Evolutionary conservation across 768 basidiomycete genomes (phyloP), one percentile per base, ranked within the genome.

Genomic region (Leucosporidium scottii): DNA sequence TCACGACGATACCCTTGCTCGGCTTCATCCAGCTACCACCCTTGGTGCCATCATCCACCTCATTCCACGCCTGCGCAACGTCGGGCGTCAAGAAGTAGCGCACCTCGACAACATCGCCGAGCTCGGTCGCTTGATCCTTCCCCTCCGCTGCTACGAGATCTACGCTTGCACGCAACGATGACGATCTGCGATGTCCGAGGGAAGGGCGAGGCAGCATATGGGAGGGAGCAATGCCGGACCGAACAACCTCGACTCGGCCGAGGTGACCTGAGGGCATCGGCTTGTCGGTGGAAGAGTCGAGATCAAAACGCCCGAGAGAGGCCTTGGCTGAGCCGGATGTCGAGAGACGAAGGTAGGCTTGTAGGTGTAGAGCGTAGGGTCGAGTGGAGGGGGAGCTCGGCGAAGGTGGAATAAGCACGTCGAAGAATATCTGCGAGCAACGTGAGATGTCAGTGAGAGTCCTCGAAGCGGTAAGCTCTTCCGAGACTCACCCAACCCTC

Each of bases 371-470:
- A 1, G 7, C 21, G 57, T 64, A 64, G 23, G 54, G 62, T 8
- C 28, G 28, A 1, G 47, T 10, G 30, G 20, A 12, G 47, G 12
- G 4, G 2, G 47, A 25, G 47, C 4, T 3, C 17, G 54, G 20
- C 8, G 62, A 39, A 7, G 63, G 49, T 5, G 55, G 57, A 15
- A 50, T n/a, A 17, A 31, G 28, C 10, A 64, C n/a, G 57, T 64
- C 63, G 49, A 64, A 34, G 57, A 51, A 64, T 48, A 64, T 58
- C 63, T 64, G 63, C 17, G 18, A 9, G 25, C n/a, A n/a, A 23
- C 3, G 27, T 27, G 18, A 9, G 48, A 21, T 3, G 25, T 27
- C 50, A 23, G 36, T 5, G 23, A 18, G 20, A 5, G 18, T 27
- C n/a, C 13, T 34, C 15, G n/a, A n/a, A n/a, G n/a, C n/a, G n/a